phyloP scores from a whole-genome alignment of 495 filamentous ascomycete genomes.

The Peziza echinospora region DNA sequence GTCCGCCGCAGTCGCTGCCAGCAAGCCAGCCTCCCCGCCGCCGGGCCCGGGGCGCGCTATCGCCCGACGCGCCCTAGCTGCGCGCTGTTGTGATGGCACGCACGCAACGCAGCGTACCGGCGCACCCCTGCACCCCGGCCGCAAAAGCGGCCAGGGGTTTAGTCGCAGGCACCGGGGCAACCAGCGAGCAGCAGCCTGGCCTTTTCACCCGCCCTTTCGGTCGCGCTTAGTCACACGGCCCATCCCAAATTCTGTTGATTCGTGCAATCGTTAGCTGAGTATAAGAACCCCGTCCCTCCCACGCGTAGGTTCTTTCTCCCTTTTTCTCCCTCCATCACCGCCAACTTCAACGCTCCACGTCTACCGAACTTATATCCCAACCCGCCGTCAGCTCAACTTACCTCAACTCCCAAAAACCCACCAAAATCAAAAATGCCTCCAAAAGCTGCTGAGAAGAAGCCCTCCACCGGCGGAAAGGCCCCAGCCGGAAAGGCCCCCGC shows the following conservation, averaged over 20 bases:
- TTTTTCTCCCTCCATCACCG: constrained; percentile 25
- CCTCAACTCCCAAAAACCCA: constrained; percentile 13
- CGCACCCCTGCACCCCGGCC: too few relatives aligned
- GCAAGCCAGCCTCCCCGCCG: too few relatives aligned
- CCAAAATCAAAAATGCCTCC: constrained; percentile 57
- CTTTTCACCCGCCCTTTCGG: too few relatives aligned
- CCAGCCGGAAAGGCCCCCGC: constrained; percentile 63
- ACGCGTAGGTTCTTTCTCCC: constrained; percentile 24
- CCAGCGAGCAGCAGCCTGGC: too few relatives aligned
- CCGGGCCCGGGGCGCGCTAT: too few relatives aligned
- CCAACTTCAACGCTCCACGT: constrained; percentile 17
- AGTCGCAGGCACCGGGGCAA: too few relatives aligned
- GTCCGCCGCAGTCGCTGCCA: too few relatives aligned
- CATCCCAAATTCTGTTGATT: constrained; percentile 13
- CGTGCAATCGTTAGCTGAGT: constrained; percentile 14
- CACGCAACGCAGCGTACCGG: too few relatives aligned
- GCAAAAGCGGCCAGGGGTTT: too few relatives aligned
- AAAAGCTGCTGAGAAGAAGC: constrained; percentile 91
- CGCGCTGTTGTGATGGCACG: too few relatives aligned
- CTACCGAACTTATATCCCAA: constrained; percentile 6
- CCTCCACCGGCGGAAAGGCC: constrained; percentile 88
- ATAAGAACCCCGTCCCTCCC: constrained; percentile 23
- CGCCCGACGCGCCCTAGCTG: too few relatives aligned
- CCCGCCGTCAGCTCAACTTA: constrained; percentile 24
- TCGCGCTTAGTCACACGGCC: constrained; percentile 1